Evolutionary conservation across 73 alveolate genomes (phyloP), one percentile per base, ranked within the genome.

Genomic region (Tetrahymena thermophila): DNA sequence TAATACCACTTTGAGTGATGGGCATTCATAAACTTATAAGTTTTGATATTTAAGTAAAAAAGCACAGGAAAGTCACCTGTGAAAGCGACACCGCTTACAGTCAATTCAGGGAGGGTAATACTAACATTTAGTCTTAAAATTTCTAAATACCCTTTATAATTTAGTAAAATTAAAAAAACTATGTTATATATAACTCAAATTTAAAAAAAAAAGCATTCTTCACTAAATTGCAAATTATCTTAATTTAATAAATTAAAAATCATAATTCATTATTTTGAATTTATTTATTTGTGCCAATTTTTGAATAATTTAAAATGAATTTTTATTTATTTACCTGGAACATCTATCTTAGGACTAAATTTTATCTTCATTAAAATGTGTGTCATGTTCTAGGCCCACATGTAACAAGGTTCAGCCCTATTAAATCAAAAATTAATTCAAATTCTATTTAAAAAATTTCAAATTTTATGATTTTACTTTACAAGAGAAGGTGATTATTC

Each of bases 381-480:
- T n/a, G 96, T 94, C 96, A 94, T 94, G 44, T 94, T 94, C 93
- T 94, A 85, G 0, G 96, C 96, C 96, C 96, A 94, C 34, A 84
- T 85, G 56, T 94, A 94, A 4, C 71, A 94, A 23, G 96, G 96
- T 37, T 94, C 96, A 71, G 35, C 89, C 38, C 55, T 35, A 17
- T 42, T 38, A 85, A 85, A n/a, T 31, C 10, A 10, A 85, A 19
- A 17, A 85, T 85, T 34, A 14, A 28, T 38, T 35, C 38, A 85
- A 28, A 85, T 34, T 0, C 44, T 40, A 11, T 6, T 40, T 37
- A 7, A 28, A 25, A 31, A 14, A 34, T 85, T 21, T 85, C 14
- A n/a, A 38, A 34, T 0, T 15, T 4, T 0, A 9, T 11, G 1
- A 1, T n/a, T 23, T 83, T 85, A 94, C 93, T 94, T 94, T 23